phyloP scores from a whole-genome alignment of 2,329 filamentous ascomycete species.

The Alternaria triticimaculans region DNA sequence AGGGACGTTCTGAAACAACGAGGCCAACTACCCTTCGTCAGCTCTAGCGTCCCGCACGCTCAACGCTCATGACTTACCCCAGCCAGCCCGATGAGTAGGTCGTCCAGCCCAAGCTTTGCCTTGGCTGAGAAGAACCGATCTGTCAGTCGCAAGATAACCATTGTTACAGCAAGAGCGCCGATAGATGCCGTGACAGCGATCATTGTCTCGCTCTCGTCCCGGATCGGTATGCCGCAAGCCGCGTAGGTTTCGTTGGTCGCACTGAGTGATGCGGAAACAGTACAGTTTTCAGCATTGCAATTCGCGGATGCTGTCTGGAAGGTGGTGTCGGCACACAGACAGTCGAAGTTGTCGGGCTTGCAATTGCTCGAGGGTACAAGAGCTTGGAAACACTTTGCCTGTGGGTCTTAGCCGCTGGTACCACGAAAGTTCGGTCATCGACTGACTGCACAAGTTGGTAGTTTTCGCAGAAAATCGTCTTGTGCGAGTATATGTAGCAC shows the following conservation, averaged over 20 bases:
- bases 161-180: background rate
- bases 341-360: background rate
- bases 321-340: background rate
- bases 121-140: background rate
- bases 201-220: background rate
- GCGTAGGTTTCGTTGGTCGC: background rate
- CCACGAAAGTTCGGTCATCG: background rate
- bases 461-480: background rate
- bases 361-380: background rate
- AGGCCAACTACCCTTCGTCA: background rate
- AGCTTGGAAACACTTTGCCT: background rate
- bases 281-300: background rate
- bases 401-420: background rate
- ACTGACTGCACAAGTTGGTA: background rate
- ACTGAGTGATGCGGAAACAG: background rate
- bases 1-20: background rate
- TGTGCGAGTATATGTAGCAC: background rate
- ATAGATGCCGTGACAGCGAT: background rate
- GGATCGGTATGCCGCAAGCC: background rate
- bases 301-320: background rate
- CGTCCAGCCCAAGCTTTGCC: background rate
- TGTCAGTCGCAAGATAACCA: background rate
- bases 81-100: background rate
- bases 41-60: background rate
- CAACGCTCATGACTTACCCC: background rate